These are phyloP conservation scores for Lasiodiplodia hormozganensis DNA, from an alignment of 2,329 filamentous ascomycete species.

Conservation along the genomic window DNA sequence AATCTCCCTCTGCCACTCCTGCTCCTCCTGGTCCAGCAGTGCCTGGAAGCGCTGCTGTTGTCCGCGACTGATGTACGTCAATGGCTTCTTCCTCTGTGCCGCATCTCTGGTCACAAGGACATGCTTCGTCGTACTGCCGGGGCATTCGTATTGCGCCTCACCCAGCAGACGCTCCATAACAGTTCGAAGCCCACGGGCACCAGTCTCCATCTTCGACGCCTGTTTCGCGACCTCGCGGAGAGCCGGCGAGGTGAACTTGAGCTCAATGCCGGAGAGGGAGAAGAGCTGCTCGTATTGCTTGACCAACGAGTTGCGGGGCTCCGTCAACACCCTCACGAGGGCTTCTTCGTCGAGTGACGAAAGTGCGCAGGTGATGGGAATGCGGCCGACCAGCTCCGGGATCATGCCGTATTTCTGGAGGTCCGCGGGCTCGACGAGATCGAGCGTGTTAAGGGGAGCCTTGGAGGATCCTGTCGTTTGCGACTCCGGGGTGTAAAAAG, in stretches of 20 bases:
- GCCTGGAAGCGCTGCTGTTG: constrained; percentile 49
- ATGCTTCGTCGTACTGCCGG: constrained; percentile 54
- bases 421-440: constrained; percentile 76
- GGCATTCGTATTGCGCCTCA: constrained; percentile 57
- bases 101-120: constrained; percentile 55
- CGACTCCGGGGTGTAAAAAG: constrained; percentile 56
- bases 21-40: constrained; percentile 52
- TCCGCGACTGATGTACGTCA: constrained; percentile 53
- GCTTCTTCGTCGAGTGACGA: constrained; percentile 72
- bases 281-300: constrained; percentile 91
- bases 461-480: constrained; percentile 38
- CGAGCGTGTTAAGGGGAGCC: constrained; percentile 63
- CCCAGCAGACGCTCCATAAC: constrained; percentile 56
- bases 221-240: constrained; percentile 82
- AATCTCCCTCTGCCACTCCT: constrained; percentile 52
- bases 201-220: constrained; percentile 73
- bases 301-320: constrained; percentile 87
- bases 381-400: constrained; percentile 91
- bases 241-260: constrained; percentile 83
- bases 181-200: constrained; percentile 59
- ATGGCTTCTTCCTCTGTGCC: constrained; percentile 49
- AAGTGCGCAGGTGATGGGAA: constrained; percentile 88
- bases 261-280: constrained; percentile 74
- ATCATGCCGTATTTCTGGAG: constrained; percentile 90
- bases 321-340: constrained; percentile 87